Evolutionary conservation across 805 yeast genomes (phyloP).

Genomic region (Yarrowia keelungensis): DNA sequence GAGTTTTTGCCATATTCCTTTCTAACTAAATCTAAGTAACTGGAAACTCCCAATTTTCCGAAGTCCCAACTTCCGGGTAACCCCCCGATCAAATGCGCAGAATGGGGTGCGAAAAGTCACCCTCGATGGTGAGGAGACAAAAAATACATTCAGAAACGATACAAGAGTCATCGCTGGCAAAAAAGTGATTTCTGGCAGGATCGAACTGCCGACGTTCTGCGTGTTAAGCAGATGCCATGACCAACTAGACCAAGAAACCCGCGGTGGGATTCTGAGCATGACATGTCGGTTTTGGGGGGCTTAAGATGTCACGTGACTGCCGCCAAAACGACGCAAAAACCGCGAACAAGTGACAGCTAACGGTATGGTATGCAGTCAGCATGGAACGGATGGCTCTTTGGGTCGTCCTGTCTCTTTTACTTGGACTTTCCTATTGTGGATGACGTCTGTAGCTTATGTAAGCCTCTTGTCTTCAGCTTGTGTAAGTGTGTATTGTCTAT

Average conservation of each 20-base stretch:
- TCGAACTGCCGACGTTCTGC: constrained; percentile 99
- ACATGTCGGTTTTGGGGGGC: background rate
- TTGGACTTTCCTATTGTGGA: constrained; percentile 5
- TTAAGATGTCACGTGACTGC: background rate
- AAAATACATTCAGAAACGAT: background rate
- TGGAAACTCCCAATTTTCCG: too few relatives aligned
- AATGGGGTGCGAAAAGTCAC: too few relatives aligned
- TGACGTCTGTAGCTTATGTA: too few relatives aligned
- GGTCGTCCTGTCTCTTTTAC: background rate
- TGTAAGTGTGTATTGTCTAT: constrained; percentile 6
- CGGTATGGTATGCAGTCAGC: background rate
- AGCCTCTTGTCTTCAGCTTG: too few relatives aligned
- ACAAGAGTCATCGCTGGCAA: background rate
- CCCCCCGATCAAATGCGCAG: too few relatives aligned
- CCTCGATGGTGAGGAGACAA: background rate
- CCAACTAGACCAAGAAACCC: constrained; percentile 86
- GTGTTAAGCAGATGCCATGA: constrained; percentile 99
- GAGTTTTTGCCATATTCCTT: too few relatives aligned
- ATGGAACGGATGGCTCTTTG: background rate
- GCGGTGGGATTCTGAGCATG: background rate
- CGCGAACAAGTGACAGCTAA: background rate
- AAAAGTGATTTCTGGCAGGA: constrained; percentile 62
- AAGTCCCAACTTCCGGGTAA: too few relatives aligned
- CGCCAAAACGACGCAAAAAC: too few relatives aligned
- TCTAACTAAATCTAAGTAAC: too few relatives aligned